Percentiles rank a stretch among this genome's conserved stretches.
Evolutionary conservation across 139 green algal species (phyloP).

Genomic region (Volvox africanus): DNA sequence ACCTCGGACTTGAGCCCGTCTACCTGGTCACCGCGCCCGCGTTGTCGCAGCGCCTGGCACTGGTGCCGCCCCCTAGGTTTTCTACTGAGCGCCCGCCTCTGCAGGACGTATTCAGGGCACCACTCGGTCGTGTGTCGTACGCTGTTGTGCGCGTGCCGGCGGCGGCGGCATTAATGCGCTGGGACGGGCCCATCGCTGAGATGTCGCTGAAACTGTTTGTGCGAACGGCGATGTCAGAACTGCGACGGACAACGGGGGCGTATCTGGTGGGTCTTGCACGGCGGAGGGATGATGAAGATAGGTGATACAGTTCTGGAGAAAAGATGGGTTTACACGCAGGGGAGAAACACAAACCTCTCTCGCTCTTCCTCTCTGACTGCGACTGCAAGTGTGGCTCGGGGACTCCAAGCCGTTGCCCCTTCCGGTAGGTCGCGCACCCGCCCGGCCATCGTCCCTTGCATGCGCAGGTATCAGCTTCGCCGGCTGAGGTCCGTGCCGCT

Average conservation of each 20-base stretch:
- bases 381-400: not conserved
- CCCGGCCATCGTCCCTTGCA: not conserved
- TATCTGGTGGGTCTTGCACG: not conserved
- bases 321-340: not conserved
- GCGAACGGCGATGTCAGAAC: not conserved
- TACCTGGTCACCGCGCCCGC: not conserved
- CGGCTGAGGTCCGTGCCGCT: not conserved
- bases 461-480: not conserved
- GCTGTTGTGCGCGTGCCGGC: slow-evolving; percentile 24
- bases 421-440: not conserved
- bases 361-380: not conserved
- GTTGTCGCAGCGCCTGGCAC: slow-evolving; percentile 13
- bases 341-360: not conserved
- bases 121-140: slow-evolving; percentile 29
- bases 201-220: not conserved
- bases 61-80: slow-evolving; percentile 19
- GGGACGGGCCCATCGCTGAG: not conserved
- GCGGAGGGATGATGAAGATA: too few species aligned
- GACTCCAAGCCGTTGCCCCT: not conserved
- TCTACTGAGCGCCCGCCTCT: not conserved
- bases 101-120: not conserved
- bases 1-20: not conserved
- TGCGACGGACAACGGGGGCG: not conserved
- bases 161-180: not conserved
- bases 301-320: not conserved